Evolutionary conservation across 2,329 filamentous ascomycete species (phyloP).

Genomic region (Cryphonectria japonica): DNA sequence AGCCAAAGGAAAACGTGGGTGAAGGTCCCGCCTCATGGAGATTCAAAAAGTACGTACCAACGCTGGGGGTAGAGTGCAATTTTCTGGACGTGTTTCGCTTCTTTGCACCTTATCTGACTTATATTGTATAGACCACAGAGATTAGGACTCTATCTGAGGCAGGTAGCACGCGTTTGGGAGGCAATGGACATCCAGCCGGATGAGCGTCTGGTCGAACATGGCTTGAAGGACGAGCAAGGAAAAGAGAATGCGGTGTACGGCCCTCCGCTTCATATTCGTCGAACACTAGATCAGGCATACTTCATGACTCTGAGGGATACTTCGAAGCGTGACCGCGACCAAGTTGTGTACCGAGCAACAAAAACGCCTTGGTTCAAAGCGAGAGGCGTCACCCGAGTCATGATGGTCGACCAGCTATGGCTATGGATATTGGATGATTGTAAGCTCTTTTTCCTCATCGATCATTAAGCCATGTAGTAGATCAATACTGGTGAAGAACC

Average conservation of each 20-base stretch:
- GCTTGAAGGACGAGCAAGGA: not conserved
- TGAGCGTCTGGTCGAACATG: not conserved
- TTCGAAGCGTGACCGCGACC: slow-evolving; percentile 20
- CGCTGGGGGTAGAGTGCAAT: not conserved
- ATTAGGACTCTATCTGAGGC: slow-evolving; percentile 11
- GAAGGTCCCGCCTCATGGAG: not conserved
- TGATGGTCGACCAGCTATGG: slow-evolving; percentile 28
- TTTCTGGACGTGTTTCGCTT: not conserved
- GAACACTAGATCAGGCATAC: slow-evolving; percentile 24
- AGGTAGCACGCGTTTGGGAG: slow-evolving; percentile 15
- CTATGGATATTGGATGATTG: slow-evolving; percentile 23
- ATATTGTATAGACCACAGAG: not conserved
- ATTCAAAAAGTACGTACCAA: not conserved
- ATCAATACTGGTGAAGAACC: too few relatives aligned
- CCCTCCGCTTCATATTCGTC: slow-evolving; percentile 11
- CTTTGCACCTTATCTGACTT: not conserved
- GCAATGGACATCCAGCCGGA: slow-evolving; percentile 20
- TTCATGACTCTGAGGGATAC: slow-evolving; percentile 23
- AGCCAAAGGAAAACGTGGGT: too few relatives aligned
- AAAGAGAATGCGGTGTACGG: not conserved
- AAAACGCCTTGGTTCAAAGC: not conserved
- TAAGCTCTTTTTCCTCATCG: not conserved
- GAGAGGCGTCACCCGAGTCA: slow-evolving; percentile 7
- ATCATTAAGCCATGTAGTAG: not conserved
- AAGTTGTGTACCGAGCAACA: slow-evolving; percentile 23